Evolutionary conservation across 306 rosid species (phyloP).

Genomic region (Dryas alaskensis): DNA sequence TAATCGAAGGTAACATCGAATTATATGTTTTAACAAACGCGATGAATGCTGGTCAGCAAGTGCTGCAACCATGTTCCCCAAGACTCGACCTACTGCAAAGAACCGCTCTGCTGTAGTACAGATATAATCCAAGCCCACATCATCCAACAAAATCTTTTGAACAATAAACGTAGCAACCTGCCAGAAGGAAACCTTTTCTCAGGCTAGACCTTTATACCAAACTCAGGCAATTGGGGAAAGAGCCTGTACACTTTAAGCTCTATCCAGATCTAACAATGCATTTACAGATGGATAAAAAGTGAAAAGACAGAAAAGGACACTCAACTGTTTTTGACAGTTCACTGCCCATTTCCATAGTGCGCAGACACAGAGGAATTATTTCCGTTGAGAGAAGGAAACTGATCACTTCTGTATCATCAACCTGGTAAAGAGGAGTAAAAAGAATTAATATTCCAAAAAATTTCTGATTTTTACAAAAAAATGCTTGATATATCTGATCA

Average conservation of each 20-base stretch:
- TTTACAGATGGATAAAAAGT: background rate
- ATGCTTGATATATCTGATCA: background rate
- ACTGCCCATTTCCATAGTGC: slow-evolving; percentile 82
- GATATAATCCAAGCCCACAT: slow-evolving; percentile 70
- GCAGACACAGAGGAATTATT: slow-evolving; percentile 76
- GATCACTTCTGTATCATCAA: slow-evolving; percentile 68
- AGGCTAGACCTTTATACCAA: slow-evolving; percentile 22
- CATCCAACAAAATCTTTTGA: slow-evolving; percentile 68
- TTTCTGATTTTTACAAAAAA: background rate
- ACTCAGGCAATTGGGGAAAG: background rate
- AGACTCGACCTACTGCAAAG: slow-evolving; percentile 58
- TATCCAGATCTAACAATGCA: background rate
- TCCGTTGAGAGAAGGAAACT: slow-evolving; percentile 77
- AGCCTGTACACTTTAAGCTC: background rate
- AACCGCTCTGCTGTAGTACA: slow-evolving; percentile 70
- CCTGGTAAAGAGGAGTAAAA: slow-evolving; percentile 41
- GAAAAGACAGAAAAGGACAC: slow-evolving; percentile 38
- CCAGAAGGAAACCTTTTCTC: slow-evolving; percentile 24
- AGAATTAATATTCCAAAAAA: background rate
- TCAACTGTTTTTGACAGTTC: slow-evolving; percentile 82
- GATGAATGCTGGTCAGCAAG: slow-evolving; percentile 68
- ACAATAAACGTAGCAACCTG: slow-evolving; percentile 79
- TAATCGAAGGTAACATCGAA: slow-evolving; percentile 69
- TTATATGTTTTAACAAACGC: slow-evolving; percentile 63
- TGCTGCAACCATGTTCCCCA: slow-evolving; percentile 57